Base-by-base conservation (phyloP, 2,329 filamentous ascomycete species). In the Ophiocordyceps polyrhachis-furcata region DNA sequence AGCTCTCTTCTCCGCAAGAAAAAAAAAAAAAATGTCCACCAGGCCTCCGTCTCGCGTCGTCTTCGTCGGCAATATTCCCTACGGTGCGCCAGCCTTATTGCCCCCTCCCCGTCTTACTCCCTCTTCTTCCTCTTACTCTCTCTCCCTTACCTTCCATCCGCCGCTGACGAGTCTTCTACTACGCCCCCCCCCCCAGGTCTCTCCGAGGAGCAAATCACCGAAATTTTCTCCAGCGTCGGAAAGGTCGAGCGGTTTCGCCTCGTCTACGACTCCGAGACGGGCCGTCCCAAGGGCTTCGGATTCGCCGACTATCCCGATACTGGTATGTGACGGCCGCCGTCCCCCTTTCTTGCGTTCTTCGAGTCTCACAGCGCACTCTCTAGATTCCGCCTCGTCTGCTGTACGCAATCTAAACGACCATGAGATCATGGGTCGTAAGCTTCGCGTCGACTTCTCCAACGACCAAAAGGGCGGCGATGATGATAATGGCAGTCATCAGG, bases 221-320 rank as follows among this genome's bases (percentile, higher is more conserved):
- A 95, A 54, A 93, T 93, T 49, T 93, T 96, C 62, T 84, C 80
- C 58, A 82, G 83, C 51, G 87, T 84, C 44, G 91, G 91, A 47
- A 84, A 88, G 51, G 89, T 96, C 1, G 71, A 93, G 47, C 89
- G 83, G 59, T 96, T 96, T 61, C 79, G 89, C 44, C 73, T 96
- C 43, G 89, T 96, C 51, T 93, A 94, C 63, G 93, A 96, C 66
- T 83, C 87, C 44, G 89, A 96, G 57, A 95, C 88, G 3, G 88
- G 89, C 40, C 79, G 86, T 46, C 88, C 91, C 1, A 96, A 95
- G 62, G 91, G 91, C 17, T 98, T 94, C 60, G 91, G 91, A 32
- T 98, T 96, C 56, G 84, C 88, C 56, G 89, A 96, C 60, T 98
- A 93, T 58, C 83, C 86, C 45, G 91, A 96, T 58, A 79, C 84